phyloP scores from a whole-genome alignment of 129 eudicot genomes.

The Flaveria trinervia region DNA sequence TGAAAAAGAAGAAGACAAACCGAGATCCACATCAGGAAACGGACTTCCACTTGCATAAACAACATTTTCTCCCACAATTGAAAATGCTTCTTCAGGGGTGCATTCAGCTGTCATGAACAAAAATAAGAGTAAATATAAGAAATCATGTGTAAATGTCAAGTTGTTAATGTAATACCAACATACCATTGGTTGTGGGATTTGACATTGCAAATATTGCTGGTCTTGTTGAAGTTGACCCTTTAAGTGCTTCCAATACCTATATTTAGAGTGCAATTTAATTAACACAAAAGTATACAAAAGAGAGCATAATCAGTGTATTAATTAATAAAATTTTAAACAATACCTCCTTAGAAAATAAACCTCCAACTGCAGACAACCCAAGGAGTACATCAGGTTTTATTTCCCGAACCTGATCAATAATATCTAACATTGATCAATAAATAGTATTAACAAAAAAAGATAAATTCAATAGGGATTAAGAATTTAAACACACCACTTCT shows the following conservation, averaged over 20 bases:
- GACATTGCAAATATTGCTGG: slow-evolving; percentile 99
- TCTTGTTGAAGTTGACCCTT: slow-evolving; percentile 86
- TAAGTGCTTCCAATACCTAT: slow-evolving; percentile 94
- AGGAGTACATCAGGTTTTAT: slow-evolving; percentile 97
- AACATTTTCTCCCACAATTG: slow-evolving; percentile 81
- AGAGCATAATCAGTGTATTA: background rate
- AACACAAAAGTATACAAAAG: slow-evolving; percentile 6
- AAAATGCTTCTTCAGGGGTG: slow-evolving; percentile 92
- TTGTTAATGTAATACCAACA: slow-evolving; percentile 19
- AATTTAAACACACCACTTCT: slow-evolving; percentile 72
- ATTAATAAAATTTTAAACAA: background rate
- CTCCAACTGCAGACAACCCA: slow-evolving; percentile 93
- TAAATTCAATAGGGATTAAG: background rate
- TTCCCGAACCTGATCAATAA: slow-evolving; percentile 65
- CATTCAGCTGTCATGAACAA: slow-evolving; percentile 69
- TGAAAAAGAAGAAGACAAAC: slow-evolving; percentile 42
- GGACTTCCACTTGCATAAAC: slow-evolving; percentile 98
- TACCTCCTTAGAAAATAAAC: slow-evolving; percentile 92
- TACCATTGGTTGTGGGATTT: slow-evolving; percentile 92
- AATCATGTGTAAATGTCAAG: slow-evolving; percentile 1
- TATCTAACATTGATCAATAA: slow-evolving; percentile 9
- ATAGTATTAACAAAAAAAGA: background rate
- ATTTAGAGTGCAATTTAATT: background rate
- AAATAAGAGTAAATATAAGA: background rate
- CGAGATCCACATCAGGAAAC: slow-evolving; percentile 84